Base-by-base conservation (phyloP, 768 basidiomycete species). In the Leccinum imitatum region DNA sequence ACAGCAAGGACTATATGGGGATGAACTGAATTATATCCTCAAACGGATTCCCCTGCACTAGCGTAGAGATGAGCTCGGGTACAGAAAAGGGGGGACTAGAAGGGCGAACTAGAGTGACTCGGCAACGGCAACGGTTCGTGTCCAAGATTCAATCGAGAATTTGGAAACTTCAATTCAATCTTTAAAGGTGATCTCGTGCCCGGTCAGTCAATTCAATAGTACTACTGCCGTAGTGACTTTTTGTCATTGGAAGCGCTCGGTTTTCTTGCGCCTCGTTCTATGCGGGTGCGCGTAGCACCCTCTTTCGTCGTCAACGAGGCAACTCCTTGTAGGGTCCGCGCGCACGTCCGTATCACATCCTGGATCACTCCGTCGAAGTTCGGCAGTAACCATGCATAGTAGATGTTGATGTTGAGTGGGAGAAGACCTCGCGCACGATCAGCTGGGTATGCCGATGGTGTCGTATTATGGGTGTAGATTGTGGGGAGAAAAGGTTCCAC, bases 401-500 rank as follows among this genome's bases (percentile, higher is more conserved):
- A 84, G 21, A 21, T 21, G 21, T 21, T 21, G 3, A 79, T 75
- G 72, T 81, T 79, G 50, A 81, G 70, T 2, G 82, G 82, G 6
- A 77, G 67, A 57, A 77, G 70, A n/a, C 65, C 68, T 6, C 59
- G 65, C 2, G 65, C 48, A 41, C 82, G 79, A n/a, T 59, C 59
- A 5, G 79, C 77, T 3, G 82, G 83, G 66, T 78, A 84, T 3
- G 82, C 82, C 11, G 78, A 75, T 0, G 71, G 31, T 2, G 66
- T 67, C 52, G 64, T 54, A 27, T 67, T 76, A 58, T 81, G 79
- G 1, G 69, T 62, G 59, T 78, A 76, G 58, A 78, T 59, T 37
- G 68, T 65, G 0, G 79, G 71, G 0, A 80, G 74, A 78, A 85
- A 84, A 8, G 80, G 79, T 59, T 86, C 82, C 21, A 21, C 31